Evolutionary conservation across 495 filamentous ascomycete genomes (phyloP), one percentile per base, ranked within the genome.

Genomic region (Lindgomyces ingoldianus): DNA sequence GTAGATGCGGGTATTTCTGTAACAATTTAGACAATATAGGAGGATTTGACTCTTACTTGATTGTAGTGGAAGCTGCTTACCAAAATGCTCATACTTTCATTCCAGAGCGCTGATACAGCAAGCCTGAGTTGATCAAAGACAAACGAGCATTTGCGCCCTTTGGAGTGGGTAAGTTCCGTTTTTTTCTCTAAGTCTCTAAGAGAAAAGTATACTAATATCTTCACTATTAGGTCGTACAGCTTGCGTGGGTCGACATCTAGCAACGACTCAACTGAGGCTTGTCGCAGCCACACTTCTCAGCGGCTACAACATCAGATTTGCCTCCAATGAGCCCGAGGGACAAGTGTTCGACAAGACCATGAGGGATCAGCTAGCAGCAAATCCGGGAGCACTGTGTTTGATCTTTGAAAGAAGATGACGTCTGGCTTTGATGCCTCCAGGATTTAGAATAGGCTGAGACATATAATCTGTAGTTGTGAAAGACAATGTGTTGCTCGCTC

Each of bases 131-230:
- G 22, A 29, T 69, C 22, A 64, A 64, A 36, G 60, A 65, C 29
- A 59, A 61, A 25, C 18, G n/a, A 6, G 66, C 65, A 10, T 70
- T 46, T 44, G 24, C 47, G 4, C 67, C 67, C 0, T 71, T 70
- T 25, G 10, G 19, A 22, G 11, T 27, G 3, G 48, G 48, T 51
- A 51, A 11, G 48, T 51, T 8, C 8, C 11, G 8, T 22, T 14
- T 3, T 11, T 27, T 27, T 9, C 48, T 22, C 3, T 47, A 19
- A 3, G 9, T 27, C 48, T 8, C 6, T 51, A 8, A 6, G 8
- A 14, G 11, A 27, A 51, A 14, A 24, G 9, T 24, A 39, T 39
- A 11, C n/a, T 19, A 47, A 41, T n/a, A 8, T n/a, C 36, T n/a
- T n/a, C 14, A 16, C 48, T 27, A 9, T 26, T 27, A 22, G 61